Conservation (phyloP, 495 filamentous ascomycete species). For the Aspergillus wentii region DNA sequence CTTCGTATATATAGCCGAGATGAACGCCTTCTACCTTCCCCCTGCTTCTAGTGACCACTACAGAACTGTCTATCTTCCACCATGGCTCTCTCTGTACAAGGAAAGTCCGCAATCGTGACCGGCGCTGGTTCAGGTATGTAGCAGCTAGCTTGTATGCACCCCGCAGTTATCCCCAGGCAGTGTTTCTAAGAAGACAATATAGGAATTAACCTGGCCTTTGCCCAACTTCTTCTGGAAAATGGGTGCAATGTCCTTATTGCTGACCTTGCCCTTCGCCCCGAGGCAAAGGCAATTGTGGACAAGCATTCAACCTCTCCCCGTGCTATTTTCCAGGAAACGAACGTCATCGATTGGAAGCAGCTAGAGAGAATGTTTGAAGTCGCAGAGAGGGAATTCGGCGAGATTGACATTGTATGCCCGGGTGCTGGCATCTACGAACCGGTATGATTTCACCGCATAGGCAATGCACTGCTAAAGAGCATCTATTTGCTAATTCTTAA, state of each 20-base stretch:
- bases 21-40: background rate
- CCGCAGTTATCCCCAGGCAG: background rate
- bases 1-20: too few relatives aligned
- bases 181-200: conserved; percentile 2
- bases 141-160: background rate
- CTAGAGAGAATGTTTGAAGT: conserved; percentile 54
- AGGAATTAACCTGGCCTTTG: conserved; percentile 56
- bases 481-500: too few relatives aligned
- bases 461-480: too few relatives aligned
- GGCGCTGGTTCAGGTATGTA: conserved; percentile 63
- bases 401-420: conserved; percentile 61
- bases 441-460: conserved; percentile 24
- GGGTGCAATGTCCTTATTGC: conserved; percentile 64
- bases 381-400: conserved; percentile 49
- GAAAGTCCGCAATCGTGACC: conserved; percentile 65
- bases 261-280: conserved; percentile 59
- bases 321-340: conserved; percentile 58
- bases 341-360: conserved; percentile 57
- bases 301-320: conserved; percentile 39
- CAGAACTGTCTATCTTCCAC: conserved; percentile 2
- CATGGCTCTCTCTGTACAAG: conserved; percentile 48
- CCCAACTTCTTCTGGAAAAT: conserved; percentile 49
- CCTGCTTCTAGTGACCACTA: background rate
- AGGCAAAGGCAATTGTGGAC: conserved; percentile 54
- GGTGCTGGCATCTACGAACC: conserved; percentile 69